A percentile compares a stretch with the other conserved stretches of the same genome.
phyloP scores from a whole-genome alignment of 2,329 filamentous ascomycete species.

The Rhynchosporium agropyri region DNA sequence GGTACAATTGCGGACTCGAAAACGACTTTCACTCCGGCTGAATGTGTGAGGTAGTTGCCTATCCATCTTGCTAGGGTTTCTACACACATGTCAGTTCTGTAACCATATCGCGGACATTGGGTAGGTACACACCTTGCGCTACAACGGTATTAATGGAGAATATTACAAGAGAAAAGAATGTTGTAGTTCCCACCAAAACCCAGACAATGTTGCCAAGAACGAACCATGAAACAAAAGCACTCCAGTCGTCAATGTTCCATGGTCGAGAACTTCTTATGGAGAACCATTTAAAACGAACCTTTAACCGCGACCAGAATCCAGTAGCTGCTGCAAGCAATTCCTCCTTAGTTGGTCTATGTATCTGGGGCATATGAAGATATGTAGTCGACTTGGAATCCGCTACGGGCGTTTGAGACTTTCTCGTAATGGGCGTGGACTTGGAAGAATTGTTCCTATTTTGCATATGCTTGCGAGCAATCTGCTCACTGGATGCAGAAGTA shows the following conservation, averaged over 20 bases:
- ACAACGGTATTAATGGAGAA: conserved; percentile 94
- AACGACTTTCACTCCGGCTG: conserved; percentile 88
- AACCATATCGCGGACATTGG: conserved; percentile 30
- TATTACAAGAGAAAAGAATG: conserved; percentile 91
- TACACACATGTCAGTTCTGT: conserved; percentile 42
- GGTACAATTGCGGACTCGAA: conserved; percentile 98
- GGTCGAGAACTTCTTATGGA: conserved; percentile 91
- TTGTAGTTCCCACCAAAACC: conserved; percentile 96
- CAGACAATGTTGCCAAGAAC: conserved; percentile 90
- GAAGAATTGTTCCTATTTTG: conserved; percentile 31
- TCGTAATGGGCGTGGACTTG: conserved; percentile 25
- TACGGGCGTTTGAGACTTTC: conserved; percentile 24
- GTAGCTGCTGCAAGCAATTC: conserved; percentile 89
- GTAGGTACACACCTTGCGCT: conserved; percentile 70
- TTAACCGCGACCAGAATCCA: conserved; percentile 87
- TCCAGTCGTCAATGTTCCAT: conserved; percentile 96
- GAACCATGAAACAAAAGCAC: conserved; percentile 94
- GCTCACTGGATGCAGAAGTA: conserved; percentile 36
- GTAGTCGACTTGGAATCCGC: conserved; percentile 45
- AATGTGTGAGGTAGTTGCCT: conserved; percentile 92
- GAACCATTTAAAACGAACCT: conserved; percentile 95
- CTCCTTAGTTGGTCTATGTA: conserved; percentile 88
- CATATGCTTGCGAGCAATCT: conserved; percentile 28
- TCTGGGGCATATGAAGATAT: conserved; percentile 57
- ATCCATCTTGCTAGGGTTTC: conserved; percentile 93